Conservation (phyloP, 805 yeast species). For the Blastobotrys muscicola region DNA sequence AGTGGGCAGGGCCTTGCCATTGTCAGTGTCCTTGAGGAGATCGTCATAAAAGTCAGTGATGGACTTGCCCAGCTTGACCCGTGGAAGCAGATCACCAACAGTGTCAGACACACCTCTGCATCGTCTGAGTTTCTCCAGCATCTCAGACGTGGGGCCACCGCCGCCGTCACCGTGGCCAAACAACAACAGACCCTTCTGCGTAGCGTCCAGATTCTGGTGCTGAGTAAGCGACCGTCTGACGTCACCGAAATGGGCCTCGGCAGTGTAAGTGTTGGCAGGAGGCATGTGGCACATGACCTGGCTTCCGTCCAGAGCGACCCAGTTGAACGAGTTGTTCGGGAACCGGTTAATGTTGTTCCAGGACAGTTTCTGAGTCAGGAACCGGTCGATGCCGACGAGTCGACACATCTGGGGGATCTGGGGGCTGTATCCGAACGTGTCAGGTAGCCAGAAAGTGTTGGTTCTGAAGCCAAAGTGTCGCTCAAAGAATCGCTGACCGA, state of each 20-base stretch:
- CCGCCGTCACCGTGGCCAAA: slow-evolving; percentile 98
- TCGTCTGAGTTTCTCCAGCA: slow-evolving; percentile 87
- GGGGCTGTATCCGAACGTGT: slow-evolving; percentile 92
- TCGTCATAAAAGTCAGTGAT: slow-evolving; percentile 75
- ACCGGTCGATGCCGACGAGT: slow-evolving; percentile 72
- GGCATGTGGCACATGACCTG: slow-evolving; percentile 97
- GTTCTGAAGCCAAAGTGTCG: slow-evolving; percentile 70
- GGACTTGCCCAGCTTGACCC: slow-evolving; percentile 65
- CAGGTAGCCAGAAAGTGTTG: slow-evolving; percentile 88
- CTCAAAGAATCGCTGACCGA: slow-evolving; percentile 81
- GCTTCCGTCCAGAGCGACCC: slow-evolving; percentile 92
- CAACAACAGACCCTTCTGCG: slow-evolving; percentile 69
- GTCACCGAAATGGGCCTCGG: slow-evolving; percentile 88
- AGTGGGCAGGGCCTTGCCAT: slow-evolving; percentile 62
- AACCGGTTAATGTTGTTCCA: slow-evolving; percentile 93
- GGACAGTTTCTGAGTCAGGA: slow-evolving; percentile 85
- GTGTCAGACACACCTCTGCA: slow-evolving; percentile 81
- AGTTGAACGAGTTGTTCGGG: slow-evolving; percentile 85
- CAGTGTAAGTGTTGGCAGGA: slow-evolving; percentile 92
- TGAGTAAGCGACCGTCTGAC: slow-evolving; percentile 69
- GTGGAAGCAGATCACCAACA: slow-evolving; percentile 63
- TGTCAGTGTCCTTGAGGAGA: slow-evolving; percentile 49
- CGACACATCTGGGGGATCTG: slow-evolving; percentile 92
- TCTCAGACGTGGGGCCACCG: slow-evolving; percentile 93
- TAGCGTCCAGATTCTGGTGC: slow-evolving; percentile 75